These are phyloP conservation scores for Lactuca saligna DNA, from an alignment of 129 eudicot genomes.

Conservation along the genomic window DNA sequence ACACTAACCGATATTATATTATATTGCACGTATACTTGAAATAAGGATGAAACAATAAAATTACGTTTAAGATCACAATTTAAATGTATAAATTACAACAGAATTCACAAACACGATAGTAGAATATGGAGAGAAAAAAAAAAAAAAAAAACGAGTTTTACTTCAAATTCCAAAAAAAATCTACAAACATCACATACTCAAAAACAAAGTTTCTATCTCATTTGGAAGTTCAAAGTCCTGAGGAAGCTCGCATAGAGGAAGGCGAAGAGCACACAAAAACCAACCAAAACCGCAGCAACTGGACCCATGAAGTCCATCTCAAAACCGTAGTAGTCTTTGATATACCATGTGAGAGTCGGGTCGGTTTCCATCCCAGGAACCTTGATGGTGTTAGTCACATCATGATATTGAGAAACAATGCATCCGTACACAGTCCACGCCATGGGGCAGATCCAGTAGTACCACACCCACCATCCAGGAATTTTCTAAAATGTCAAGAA, in stretches of 20 bases:
- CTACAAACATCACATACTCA: too few relatives aligned
- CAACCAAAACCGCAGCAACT: constrained; percentile 44
- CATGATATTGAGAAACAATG: constrained; percentile 63
- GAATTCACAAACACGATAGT: background rate
- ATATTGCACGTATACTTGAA: too few relatives aligned
- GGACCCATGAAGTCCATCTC: constrained; percentile 50
- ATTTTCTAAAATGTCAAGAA: constrained; percentile 40
- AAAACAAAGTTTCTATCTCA: constrained; percentile 25
- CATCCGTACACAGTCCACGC: constrained; percentile 68
- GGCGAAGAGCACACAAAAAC: constrained; percentile 57
- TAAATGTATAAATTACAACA: background rate
- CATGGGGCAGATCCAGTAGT: constrained; percentile 69
- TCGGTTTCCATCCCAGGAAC: constrained; percentile 45
- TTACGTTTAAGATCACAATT: too few relatives aligned
- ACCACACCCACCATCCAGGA: constrained; percentile 73
- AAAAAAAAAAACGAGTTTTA: background rate
- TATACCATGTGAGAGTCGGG: constrained; percentile 39
- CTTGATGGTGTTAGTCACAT: constrained; percentile 36
- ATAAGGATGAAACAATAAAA: too few relatives aligned
- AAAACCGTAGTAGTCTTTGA: constrained; percentile 46
- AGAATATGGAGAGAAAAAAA: background rate
- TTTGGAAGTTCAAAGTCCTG: constrained; percentile 52
- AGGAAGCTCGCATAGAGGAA: constrained; percentile 51
- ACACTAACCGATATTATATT: too few relatives aligned
- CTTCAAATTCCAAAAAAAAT: too few relatives aligned